Percentiles rank a stretch among this genome's conserved stretches.
phyloP scores from a whole-genome alignment of 1,284 basidiomycete genomes.

The Trichosporon ovoides region DNA sequence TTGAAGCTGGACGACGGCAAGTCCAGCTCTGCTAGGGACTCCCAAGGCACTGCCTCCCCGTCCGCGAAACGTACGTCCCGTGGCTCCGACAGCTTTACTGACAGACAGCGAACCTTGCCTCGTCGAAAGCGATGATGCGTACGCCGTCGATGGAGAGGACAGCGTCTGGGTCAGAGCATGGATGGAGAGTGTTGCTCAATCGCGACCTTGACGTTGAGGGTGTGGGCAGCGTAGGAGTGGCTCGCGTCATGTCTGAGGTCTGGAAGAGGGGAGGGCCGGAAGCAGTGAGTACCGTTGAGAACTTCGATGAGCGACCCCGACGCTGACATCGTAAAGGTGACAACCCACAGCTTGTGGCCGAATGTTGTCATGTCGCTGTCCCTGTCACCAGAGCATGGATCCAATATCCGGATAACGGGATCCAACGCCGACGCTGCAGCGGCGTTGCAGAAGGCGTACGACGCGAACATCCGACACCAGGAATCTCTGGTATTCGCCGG shows the following conservation, averaged over 20 bases:
- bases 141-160: slow-evolving; percentile 11
- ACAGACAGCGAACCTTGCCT: too few species aligned
- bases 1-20: neutral
- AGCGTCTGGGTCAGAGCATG: slow-evolving; percentile 2
- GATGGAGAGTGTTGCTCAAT: slow-evolving; percentile 32
- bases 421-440: slow-evolving; percentile 31
- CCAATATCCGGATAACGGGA: slow-evolving; percentile 20
- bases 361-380: slow-evolving; percentile 37
- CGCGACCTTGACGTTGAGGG: slow-evolving; percentile 41
- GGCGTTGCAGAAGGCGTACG: slow-evolving; percentile 39
- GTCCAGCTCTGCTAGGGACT: neutral
- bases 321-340: slow-evolving; percentile 25
- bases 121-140: slow-evolving; percentile 1
- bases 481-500: slow-evolving; percentile 41
- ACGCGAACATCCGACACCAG: slow-evolving; percentile 36
- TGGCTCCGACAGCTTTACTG: too few species aligned
- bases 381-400: slow-evolving; percentile 16
- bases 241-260: slow-evolving; percentile 37
- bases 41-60: neutral
- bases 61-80: neutral
- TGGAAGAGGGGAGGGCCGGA: slow-evolving; percentile 43
- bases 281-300: slow-evolving; percentile 24
- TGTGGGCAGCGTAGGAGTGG: slow-evolving; percentile 34
- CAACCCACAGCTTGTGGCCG: slow-evolving; percentile 35
- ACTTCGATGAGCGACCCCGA: neutral